Base-by-base conservation (phyloP, 2,329 filamentous ascomycete genomes). In the Akanthomyces dipterigenus region DNA sequence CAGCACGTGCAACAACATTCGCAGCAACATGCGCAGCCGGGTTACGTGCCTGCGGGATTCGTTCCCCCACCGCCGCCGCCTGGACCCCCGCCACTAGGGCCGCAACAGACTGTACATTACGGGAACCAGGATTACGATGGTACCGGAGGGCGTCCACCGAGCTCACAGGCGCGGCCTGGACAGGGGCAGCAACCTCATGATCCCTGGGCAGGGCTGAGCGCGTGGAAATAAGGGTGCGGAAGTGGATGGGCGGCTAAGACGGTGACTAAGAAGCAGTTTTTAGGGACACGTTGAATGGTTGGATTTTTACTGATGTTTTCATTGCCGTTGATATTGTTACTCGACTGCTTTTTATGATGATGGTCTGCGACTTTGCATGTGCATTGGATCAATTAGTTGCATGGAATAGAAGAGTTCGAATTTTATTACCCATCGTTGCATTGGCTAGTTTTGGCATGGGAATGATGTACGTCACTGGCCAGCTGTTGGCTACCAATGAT, bases 21-120 rank as follows among this genome's bases (percentile, higher is more conserved):
- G 58, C 76, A 74, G 50, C 75, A 74, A 55, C 76, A 72, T 53
- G 70, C 65, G 45, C 75, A 76, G 64, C 68, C 67, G 16, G 72
- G 73, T 26, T 82, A 80, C 59, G 77, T 83, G 34, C 82, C 83
- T 16, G 76, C 77, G 0, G 83, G 84, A 3, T 86, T 86, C 64
- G 81, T 88, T 42, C 85, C 83, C 5, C 85, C 85, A 3, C 84
- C 85, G 7, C 85, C 85, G 1, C 84, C 85, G 1, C 85, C 85
- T 0, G 84, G 83, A 0, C 84, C 84, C 4, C 84, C 84, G 8
- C 84, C 84, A 1, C 69, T 87, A 65, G 83, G 83, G 4, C 82
- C 83, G 36, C 84, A 87, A 69, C 84, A 87, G 70, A 87, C 83
- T 11, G 80, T 84, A 31, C 81, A 85, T 65, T 83, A 85, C 65